Evolutionary conservation across 116 monocot species (phyloP), one percentile per base, ranked within the genome.

Genomic region (Dioscorea cayenensis): DNA sequence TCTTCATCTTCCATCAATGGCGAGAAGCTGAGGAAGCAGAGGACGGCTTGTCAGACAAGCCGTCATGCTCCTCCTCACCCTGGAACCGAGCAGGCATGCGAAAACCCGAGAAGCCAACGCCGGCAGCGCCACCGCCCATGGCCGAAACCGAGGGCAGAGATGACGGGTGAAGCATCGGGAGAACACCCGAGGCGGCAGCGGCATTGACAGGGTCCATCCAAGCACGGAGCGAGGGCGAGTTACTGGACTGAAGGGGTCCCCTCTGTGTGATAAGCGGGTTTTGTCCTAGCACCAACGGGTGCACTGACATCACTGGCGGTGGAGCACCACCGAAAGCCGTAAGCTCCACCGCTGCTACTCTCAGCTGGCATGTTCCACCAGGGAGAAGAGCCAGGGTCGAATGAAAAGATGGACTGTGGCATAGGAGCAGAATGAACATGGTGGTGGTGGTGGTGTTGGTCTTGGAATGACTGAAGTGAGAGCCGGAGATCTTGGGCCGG

Each of bases 191-290:
- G 5, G 55, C n/a, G 55, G 55, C 19, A 16, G 55, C n/a, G 55
- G 55, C n/a, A n/a, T 18, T 55, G 77, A 51, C 14, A 55, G 88
- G 50, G 14, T 83, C 86, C 71, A 76, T 65, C 88, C 83, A 88
- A 48, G 83, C 72, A 29, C 77, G 84, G 50, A 73, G 29, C 21
- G 73, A 79, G 68, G 89, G 80, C 48, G 83, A 72, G 76, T 82
- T 84, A 90, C 92, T 95, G 95, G 95, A 95, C 95, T 95, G 95
- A 95, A 97, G 97, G 97, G 97, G 86, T 85, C 86, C 97, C 97
- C 97, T 93, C 89, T 93, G 97, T 65, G 87, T 63, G 28, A 76
- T 67, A 64, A 90, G 68, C 81, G 86, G 88, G 84, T 74, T 71
- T 17, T 89, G 92, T 52, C 81, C 79, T 49, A 82, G 68, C 79